Evolutionary conservation across 306 rosid species (phyloP), one percentile per base, ranked within the genome.

Genomic region (Lotus japonicus): DNA sequence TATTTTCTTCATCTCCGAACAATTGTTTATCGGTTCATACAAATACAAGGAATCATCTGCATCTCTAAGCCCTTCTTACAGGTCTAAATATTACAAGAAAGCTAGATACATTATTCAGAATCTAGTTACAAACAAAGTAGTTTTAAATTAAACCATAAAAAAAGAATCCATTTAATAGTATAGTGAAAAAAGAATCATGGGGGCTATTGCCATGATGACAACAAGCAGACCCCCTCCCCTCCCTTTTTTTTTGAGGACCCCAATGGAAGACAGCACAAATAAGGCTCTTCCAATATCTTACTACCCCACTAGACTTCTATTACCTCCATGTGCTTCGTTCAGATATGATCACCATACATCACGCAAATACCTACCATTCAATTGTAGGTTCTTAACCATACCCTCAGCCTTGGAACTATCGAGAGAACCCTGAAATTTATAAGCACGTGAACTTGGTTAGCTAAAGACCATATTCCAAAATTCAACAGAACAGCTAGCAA

Each of bases 331-430:
- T 17, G 48, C 66, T 15, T 17, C 53, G 33, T 44, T 58, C 44
- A 73, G 61, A 35, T 65, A 33, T 76, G 65, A 59, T 90, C 71
- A 91, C 99, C 99, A 95, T 36, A 95, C 97, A 59, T 95, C 99
- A 66, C 99, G 97, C 84, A 91, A 73, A 81, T 95, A 91, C 75
- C 97, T 76, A 53, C 97, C 97, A 53, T 8, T 85, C 83, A 64
- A 87, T 80, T 91, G 97, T 58, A 95, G 88, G 83, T 78, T 91
- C 83, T 95, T 95, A 68, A 95, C 89, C 92, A 88, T 66, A 84
- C 89, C 81, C 84, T 95, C 99, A 7, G 99, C 89, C 83, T 91
- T 77, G 49, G 97, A 88, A 89, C 86, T 83, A 77, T 84, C 84
- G 4, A 95, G 76, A 33, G 92, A 87, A 77, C 99, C 99, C 99